phyloP scores from a whole-genome alignment of 352 stramenopile species.

The Globisporangium mamillatum region DNA sequence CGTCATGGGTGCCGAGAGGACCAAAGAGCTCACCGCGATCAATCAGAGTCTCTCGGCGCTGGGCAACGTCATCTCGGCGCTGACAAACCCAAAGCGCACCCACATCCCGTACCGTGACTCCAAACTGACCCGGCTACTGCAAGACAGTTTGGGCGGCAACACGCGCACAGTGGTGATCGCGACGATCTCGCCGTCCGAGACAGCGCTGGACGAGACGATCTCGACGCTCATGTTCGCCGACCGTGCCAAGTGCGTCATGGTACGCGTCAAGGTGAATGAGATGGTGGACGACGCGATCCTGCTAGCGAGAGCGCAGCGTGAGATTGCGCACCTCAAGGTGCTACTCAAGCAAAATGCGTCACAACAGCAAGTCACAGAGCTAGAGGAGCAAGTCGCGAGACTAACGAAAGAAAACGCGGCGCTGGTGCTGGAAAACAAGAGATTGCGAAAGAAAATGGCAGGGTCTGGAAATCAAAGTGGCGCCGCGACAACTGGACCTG shows the following conservation, averaged over 20 bases:
- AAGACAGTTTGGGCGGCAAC: conserved; percentile 85
- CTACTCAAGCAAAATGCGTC: conserved; percentile 45
- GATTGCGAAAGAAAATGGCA: conserved; percentile 30
- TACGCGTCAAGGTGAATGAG: conserved; percentile 79
- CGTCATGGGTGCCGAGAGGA: conserved; percentile 61
- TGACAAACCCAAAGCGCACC: conserved; percentile 60
- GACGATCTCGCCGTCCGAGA: conserved; percentile 79
- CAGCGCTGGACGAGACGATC: conserved; percentile 85
- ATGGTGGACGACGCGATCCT: conserved; percentile 80
- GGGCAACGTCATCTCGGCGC: conserved; percentile 86
- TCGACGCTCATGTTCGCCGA: conserved; percentile 90
- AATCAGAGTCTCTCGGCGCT: conserved; percentile 91
- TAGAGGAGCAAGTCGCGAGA: conserved; percentile 44
- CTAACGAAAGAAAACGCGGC: conserved; percentile 44
- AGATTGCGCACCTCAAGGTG: conserved; percentile 65
- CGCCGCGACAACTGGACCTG: neutral
- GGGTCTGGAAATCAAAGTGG: neutral
- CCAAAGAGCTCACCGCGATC: conserved; percentile 90
- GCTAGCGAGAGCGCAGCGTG: conserved; percentile 62
- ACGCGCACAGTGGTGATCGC: conserved; percentile 88
- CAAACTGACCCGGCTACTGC: conserved; percentile 94
- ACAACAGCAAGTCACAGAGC: conserved; percentile 28
- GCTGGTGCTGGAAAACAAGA: conserved; percentile 47
- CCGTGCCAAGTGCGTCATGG: conserved; percentile 70
- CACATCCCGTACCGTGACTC: conserved; percentile 97